phyloP scores from a whole-genome alignment of 257 asterid genomes.

The Leonotis leonurus region DNA sequence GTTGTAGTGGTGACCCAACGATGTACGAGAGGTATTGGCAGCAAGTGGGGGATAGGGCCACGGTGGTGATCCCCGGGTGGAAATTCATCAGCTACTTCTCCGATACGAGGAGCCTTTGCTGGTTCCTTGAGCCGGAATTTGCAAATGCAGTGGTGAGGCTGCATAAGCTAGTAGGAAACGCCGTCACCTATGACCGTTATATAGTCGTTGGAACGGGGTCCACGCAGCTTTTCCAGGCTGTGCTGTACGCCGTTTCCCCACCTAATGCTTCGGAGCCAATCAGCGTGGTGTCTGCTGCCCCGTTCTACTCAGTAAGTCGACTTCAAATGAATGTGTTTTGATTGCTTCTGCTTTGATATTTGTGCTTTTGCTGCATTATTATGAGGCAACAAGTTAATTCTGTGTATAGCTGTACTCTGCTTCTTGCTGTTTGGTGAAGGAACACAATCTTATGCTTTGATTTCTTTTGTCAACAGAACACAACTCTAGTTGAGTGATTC shows the following conservation, averaged over 20 bases:
- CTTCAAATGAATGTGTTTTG: no score
- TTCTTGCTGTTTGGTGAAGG: no score
- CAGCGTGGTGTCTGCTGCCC: conserved; percentile 82
- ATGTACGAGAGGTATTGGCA: conserved; percentile 89
- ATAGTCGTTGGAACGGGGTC: conserved; percentile 96
- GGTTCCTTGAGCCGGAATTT: conserved; percentile 85
- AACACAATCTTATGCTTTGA: no score
- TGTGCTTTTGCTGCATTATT: neutral
- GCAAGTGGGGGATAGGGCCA: conserved; percentile 54
- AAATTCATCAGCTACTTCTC: conserved; percentile 86
- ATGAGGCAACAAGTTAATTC: no score
- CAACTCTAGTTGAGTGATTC: no score
- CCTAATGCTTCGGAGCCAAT: conserved; percentile 55
- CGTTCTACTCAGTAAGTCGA: conserved; percentile 90
- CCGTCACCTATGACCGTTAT: conserved; percentile 55
- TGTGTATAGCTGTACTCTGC: no score
- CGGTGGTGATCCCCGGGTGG: conserved; percentile 77
- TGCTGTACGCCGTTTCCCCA: conserved; percentile 66
- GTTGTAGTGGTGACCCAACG: conserved; percentile 88
- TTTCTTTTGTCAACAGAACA: no score
- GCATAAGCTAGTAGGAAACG: conserved; percentile 78
- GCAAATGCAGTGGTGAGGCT: conserved; percentile 47
- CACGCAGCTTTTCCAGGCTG: conserved; percentile 85
- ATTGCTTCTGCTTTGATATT: no score
- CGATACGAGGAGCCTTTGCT: conserved; percentile 55